These are phyloP conservation scores for Fusarium sp. DNA, from an alignment of 2,329 filamentous ascomycete species.

Conservation along the genomic window DNA sequence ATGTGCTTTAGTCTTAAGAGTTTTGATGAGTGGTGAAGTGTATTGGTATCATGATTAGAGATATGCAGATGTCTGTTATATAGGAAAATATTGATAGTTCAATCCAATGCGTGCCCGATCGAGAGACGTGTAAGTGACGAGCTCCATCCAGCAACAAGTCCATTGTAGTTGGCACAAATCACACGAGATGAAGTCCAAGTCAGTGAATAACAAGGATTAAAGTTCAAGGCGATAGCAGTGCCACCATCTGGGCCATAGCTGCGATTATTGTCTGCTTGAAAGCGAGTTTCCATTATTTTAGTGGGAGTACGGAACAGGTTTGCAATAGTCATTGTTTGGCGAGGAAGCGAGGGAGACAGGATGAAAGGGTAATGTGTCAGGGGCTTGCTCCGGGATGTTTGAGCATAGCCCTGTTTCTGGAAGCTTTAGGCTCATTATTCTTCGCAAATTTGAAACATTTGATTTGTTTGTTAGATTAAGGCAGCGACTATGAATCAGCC, in stretches of 20 bases:
- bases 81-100: background rate
- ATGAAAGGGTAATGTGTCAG: constrained; percentile 4
- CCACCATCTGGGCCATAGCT: constrained; percentile 3
- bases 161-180: background rate
- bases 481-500: background rate
- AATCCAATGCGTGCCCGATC: background rate
- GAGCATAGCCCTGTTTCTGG: background rate
- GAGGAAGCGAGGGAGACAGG: background rate
- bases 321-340: background rate
- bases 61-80: background rate
- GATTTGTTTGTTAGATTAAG: background rate
- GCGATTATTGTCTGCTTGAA: constrained; percentile 17
- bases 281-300: background rate
- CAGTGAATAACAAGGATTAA: background rate
- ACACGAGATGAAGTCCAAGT: background rate
- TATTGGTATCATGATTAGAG: background rate
- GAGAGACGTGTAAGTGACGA: background rate
- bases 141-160: background rate
- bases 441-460: background rate
- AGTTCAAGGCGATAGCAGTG: background rate
- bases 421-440: background rate
- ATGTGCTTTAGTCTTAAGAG: background rate
- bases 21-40: background rate
- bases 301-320: background rate
- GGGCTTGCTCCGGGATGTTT: background rate